Evolutionary conservation across 2,329 filamentous ascomycete species (phyloP).

Genomic region (Coniochaeta hoffmannii): DNA sequence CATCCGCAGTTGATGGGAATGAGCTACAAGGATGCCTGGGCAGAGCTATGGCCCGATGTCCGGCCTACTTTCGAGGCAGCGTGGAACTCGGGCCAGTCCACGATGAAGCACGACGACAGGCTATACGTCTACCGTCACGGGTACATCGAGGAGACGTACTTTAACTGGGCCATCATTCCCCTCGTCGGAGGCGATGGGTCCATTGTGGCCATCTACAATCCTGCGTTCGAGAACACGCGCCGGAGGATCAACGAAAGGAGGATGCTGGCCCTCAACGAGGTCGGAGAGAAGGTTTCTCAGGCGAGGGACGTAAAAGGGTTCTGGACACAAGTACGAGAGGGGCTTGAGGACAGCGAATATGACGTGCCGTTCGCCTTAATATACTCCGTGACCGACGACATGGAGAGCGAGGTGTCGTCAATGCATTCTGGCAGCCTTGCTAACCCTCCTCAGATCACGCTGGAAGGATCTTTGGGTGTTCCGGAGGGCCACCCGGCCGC

Average conservation of each 20-base stretch:
- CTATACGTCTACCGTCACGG: slow-evolving; percentile 64
- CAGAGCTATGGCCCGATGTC: slow-evolving; percentile 67
- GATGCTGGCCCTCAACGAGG: slow-evolving; percentile 71
- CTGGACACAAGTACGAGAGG: slow-evolving; percentile 62
- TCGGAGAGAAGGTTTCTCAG: slow-evolving; percentile 66
- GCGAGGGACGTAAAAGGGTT: slow-evolving; percentile 68
- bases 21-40: slow-evolving; percentile 61
- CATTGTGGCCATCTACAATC: slow-evolving; percentile 72
- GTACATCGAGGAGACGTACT: slow-evolving; percentile 72
- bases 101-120: slow-evolving; percentile 77
- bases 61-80: slow-evolving; percentile 62
- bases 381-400: slow-evolving; percentile 66
- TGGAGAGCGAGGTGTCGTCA: slow-evolving; percentile 64
- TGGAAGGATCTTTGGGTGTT: slow-evolving; percentile 68
- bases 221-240: slow-evolving; percentile 73
- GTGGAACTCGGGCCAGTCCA: slow-evolving; percentile 63
- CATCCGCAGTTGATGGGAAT: slow-evolving; percentile 71
- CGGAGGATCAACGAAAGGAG: slow-evolving; percentile 71
- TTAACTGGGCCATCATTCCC: slow-evolving; percentile 76
- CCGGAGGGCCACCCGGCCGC: slow-evolving; percentile 56
- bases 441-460: slow-evolving; percentile 54
- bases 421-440: slow-evolving; percentile 60
- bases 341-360: slow-evolving; percentile 64
- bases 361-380: slow-evolving; percentile 72
- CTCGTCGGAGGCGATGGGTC: slow-evolving; percentile 67